Evolutionary conservation across 805 yeast genomes (phyloP), one percentile per base, ranked within the genome.

Genomic region (Torulaspora franciscae): DNA sequence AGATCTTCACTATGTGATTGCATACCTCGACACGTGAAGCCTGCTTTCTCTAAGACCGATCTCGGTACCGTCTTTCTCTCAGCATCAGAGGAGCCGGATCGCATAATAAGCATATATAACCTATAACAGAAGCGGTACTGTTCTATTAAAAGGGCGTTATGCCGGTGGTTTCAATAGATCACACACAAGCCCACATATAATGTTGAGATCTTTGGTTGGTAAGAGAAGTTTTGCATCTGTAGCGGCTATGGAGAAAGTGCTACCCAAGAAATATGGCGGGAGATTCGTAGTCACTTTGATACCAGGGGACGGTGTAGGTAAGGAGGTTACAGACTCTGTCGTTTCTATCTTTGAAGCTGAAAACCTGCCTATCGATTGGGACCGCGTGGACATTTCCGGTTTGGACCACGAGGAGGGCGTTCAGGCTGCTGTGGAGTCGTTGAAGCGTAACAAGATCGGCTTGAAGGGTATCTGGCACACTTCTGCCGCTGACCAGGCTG

Each of bases 261-360:
- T 85, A 61, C 95, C 95, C 61, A 87, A 87, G 74, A 85, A 86
- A 71, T 89, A 87, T 72, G 98, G 98, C 58, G 96, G 96, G 51
- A 83, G 83, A 66, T 90, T 80, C 76, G 85, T 91, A 42, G 96
- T 93, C 47, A 91, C 99, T 40, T 76, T 91, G 67, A 83, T 91
- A 58, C 98, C 98, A 48, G 96, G 99, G 71, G 99, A 91, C 66
- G 98, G 98, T 79, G 85, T 90, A 56, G 99, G 99, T 69, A 83
- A 83, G 64, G 96, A 90, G 74, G 86, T 90, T 66, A 84, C 98
- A 48, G 91, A 85, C 68, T 85, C 97, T 22, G 99, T 91, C 49
- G 82, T 85, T 68, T 79, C 87, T 56, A 85, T 91, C 66, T 91
- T 91, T 76, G 77, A 81, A 65, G 79, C 87, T 51, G 89, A 85